A percentile compares a stretch with the other conserved stretches of the same genome.
These are phyloP conservation scores for Ascochyta pisi DNA, from an alignment of 2,329 filamentous ascomycete genomes.

Conservation along the genomic window DNA sequence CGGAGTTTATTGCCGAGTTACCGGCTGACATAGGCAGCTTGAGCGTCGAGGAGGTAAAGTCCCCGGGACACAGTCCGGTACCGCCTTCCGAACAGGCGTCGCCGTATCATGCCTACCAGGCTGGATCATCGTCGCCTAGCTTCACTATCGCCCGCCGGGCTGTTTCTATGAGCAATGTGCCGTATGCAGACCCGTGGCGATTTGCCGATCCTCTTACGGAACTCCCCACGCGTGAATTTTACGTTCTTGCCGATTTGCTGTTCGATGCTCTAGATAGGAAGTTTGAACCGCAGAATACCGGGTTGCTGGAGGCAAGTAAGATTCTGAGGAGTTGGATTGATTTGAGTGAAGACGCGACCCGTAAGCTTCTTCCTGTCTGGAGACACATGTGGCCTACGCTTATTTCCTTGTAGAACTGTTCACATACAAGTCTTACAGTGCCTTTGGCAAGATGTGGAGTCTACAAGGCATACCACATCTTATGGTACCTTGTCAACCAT, in stretches of 20 bases:
- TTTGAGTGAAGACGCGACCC: slow-evolving; percentile 35
- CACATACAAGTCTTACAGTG: slow-evolving; percentile 36
- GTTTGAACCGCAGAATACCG: slow-evolving; percentile 45
- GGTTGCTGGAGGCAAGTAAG: slow-evolving; percentile 44
- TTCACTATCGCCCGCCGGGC: slow-evolving; percentile 40
- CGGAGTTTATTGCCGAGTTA: slow-evolving; percentile 44
- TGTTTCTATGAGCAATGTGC: slow-evolving; percentile 36
- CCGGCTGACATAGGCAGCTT: slow-evolving; percentile 43
- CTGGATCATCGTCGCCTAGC: slow-evolving; percentile 25
- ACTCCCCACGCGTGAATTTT: slow-evolving; percentile 45
- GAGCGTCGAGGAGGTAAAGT: slow-evolving; percentile 27
- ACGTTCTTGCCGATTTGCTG: slow-evolving; percentile 44
- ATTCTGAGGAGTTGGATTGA: slow-evolving; percentile 42
- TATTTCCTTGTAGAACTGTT: slow-evolving; percentile 33
- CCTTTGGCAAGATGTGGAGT: slow-evolving; percentile 43
- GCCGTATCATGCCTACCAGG: slow-evolving; percentile 40
- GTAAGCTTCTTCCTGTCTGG: slow-evolving; percentile 15
- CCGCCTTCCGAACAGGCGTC: slow-evolving; percentile 13
- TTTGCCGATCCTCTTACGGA: slow-evolving; percentile 43
- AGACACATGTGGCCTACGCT: background rate
- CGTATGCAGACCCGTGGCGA: slow-evolving; percentile 45
- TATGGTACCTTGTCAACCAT: slow-evolving; percentile 40
- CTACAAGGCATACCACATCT: slow-evolving; percentile 44
- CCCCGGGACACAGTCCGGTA: slow-evolving; percentile 6
- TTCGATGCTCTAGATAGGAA: slow-evolving; percentile 44